Base-by-base conservation (phyloP, 225 moss, liverwort and hornwort species). In the Neckera pumila region DNA sequence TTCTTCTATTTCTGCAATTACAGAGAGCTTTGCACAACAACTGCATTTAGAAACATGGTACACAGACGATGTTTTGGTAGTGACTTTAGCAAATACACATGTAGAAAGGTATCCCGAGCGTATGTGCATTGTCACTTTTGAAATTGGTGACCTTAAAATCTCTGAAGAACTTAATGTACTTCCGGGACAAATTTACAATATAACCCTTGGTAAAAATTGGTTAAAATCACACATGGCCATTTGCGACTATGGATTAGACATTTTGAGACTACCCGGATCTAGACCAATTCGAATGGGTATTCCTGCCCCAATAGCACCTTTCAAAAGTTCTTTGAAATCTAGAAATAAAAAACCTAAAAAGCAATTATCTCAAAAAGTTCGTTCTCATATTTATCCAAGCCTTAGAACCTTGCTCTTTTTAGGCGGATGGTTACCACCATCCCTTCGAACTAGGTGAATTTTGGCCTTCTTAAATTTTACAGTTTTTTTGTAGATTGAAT, bases 181-280 rank as follows among this genome's bases (percentile, higher is more conserved):
- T 38, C 92, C 92, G 0, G 94, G 92, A 54, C 94, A 94, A 75
- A 94, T 94, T 30, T 94, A 94, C 28, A 91, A 94, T 28, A 87
- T 94, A 27, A 94, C 94, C 1, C 83, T 94, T 9, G 94, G 94
- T 34, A 92, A 92, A 75, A 94, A 94, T 87, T 94, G 94, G 94
- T 67, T 94, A 11, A 94, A 94, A 79, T 84, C 90, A 34, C 94
- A 94, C n/a, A 92, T 91, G 94, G 94, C 94, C 40, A 94, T 94
- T 74, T 94, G 94, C 1, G 91, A 94, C 42, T 92, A 94, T 86
- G 94, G 94, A 3, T 70, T 94, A 66, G 94, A 94, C 23, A 94
- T 94, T 53, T 81, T 94, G 65, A 88, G 94, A 89, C 56, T 94
- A 54, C 94, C 94, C 0, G 86, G 91, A 34, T 94, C 92, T 61